Evolutionary conservation across 495 filamentous ascomycete species (phyloP).

Genomic region (Aspergillus mulundensis): DNA sequence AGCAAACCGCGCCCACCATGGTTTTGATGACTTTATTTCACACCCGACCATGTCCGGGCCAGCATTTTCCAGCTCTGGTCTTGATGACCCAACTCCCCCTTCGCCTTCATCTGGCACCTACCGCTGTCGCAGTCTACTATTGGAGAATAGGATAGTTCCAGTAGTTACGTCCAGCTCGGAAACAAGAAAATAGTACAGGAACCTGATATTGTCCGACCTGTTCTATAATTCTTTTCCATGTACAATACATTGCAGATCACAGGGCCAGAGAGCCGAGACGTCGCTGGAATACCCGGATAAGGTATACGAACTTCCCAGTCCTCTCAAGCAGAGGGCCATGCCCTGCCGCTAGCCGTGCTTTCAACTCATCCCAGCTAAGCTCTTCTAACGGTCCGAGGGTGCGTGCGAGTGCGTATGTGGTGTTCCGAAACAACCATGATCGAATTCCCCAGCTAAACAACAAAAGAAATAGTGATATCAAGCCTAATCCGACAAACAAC

Average conservation of each 20-base stretch:
- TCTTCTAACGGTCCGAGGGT: neutral
- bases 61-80: too few relatives aligned
- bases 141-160: too few relatives aligned
- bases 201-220: slow-evolving; percentile 3
- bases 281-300: neutral
- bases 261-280: neutral
- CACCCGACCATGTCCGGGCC: too few relatives aligned
- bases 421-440: neutral
- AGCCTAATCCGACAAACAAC: slow-evolving; percentile 15
- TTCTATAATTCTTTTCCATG: slow-evolving; percentile 16
- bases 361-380: neutral
- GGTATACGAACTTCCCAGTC: slow-evolving; percentile 4
- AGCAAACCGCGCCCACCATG: neutral
- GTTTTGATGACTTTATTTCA: too few relatives aligned
- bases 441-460: slow-evolving; percentile 21
- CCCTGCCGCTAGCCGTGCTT: neutral
- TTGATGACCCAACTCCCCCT: too few relatives aligned
- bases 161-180: too few relatives aligned
- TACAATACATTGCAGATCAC: slow-evolving; percentile 19
- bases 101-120: too few relatives aligned
- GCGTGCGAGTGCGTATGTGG: neutral
- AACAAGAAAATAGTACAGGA: neutral
- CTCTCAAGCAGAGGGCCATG: neutral
- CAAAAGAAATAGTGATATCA: slow-evolving; percentile 17
- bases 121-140: neutral